Conservation (phyloP, 2,329 filamentous ascomycete species). For the Metarhizium brunneum region DNA sequence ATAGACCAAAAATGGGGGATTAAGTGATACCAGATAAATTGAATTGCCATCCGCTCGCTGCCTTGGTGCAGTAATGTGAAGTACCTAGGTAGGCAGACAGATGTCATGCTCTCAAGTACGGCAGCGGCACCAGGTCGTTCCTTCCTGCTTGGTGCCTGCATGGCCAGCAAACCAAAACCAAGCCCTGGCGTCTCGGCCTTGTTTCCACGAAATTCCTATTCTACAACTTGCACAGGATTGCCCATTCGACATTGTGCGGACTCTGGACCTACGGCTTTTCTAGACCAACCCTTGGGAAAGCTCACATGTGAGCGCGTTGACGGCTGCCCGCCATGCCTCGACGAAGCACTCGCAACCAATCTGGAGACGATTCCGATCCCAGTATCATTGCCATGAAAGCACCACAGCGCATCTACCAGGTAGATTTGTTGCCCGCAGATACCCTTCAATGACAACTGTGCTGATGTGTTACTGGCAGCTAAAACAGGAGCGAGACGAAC, state of each 20-base stretch:
- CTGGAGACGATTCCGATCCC: constrained; percentile 14
- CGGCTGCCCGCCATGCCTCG: constrained; percentile 5
- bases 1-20: constrained; percentile 10
- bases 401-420: constrained; percentile 19
- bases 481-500: constrained; percentile 19
- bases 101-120: neutral
- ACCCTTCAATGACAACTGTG: neutral
- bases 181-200: neutral
- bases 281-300: neutral
- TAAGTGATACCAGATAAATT: constrained; percentile 5
- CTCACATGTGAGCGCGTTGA: neutral
- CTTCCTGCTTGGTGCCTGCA: neutral
- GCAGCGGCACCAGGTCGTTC: neutral
- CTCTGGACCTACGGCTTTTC: neutral
- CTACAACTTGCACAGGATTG: neutral
- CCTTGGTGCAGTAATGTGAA: neutral
- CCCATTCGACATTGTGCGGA: neutral
- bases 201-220: neutral
- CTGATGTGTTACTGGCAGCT: constrained; percentile 13
- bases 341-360: constrained; percentile 9
- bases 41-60: neutral
- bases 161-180: neutral
- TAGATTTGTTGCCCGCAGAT: constrained; percentile 1
- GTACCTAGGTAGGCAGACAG: neutral
- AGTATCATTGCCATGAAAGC: constrained; percentile 14